Percentiles rank a stretch among this genome's conserved stretches.
Conservation (phyloP, 768 basidiomycete genomes). For the Trametes meyenii region DNA sequence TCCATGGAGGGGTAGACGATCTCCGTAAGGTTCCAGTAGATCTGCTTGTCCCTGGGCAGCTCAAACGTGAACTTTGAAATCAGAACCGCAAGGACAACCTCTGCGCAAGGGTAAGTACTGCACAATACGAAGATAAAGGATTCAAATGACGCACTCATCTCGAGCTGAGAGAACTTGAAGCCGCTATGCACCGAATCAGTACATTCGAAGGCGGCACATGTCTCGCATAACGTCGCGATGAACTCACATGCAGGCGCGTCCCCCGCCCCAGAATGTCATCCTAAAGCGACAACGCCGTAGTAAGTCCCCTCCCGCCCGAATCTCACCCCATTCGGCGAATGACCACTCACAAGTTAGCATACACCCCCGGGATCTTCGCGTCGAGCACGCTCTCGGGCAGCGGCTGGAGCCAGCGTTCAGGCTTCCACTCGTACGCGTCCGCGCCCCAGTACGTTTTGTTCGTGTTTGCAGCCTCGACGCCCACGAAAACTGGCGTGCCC, state of each 20-base stretch:
- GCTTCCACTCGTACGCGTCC: slow-evolving; percentile 36
- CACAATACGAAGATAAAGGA: neutral
- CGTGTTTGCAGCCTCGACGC: slow-evolving; percentile 4
- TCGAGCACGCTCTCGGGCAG: slow-evolving; percentile 16
- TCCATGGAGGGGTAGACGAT: neutral
- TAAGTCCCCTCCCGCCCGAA: too few relatives aligned
- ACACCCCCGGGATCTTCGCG: slow-evolving; percentile 19
- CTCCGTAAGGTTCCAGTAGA: neutral
- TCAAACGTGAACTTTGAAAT: neutral
- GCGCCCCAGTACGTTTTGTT: slow-evolving; percentile 40
- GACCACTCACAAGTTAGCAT: slow-evolving; percentile 21
- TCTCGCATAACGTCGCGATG: neutral
- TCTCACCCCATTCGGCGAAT: neutral
- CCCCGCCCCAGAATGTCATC: slow-evolving; percentile 22
- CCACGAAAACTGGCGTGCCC: slow-evolving; percentile 12
- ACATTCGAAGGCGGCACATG: too few relatives aligned
- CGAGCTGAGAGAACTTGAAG: slow-evolving; percentile 26
- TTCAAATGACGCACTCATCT: slow-evolving; percentile 16
- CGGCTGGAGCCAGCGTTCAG: slow-evolving; percentile 19
- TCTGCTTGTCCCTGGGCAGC: neutral
- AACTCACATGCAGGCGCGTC: slow-evolving; percentile 21
- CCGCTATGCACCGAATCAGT: slow-evolving; percentile 7
- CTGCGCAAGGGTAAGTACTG: too few relatives aligned
- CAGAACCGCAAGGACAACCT: neutral
- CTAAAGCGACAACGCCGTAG: neutral